A percentile compares a stretch with the other conserved stretches of the same genome.
Evolutionary conservation across 2,329 filamentous ascomycete genomes (phyloP).

Genomic region (Xylaria digitata): DNA sequence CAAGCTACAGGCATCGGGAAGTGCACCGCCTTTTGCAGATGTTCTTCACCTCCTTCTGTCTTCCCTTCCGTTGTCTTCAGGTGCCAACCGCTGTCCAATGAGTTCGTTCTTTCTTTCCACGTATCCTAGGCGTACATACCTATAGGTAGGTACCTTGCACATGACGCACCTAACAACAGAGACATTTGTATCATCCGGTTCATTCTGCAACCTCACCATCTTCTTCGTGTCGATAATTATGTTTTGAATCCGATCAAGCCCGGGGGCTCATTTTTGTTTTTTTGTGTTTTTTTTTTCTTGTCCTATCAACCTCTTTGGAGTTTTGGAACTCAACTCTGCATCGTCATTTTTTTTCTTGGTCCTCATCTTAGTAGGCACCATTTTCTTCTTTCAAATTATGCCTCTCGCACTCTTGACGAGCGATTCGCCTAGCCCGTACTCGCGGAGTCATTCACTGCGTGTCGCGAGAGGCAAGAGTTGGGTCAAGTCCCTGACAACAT

Average conservation of each 20-base stretch:
- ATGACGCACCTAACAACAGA: slow-evolving; percentile 28
- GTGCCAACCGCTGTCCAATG: slow-evolving; percentile 21
- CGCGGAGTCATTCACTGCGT: slow-evolving; percentile 54
- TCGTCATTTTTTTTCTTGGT: slow-evolving; percentile 49
- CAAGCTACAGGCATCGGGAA: slow-evolving; percentile 16
- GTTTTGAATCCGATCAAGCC: slow-evolving; percentile 52
- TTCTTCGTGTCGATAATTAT: slow-evolving; percentile 53
- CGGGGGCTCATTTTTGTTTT: slow-evolving; percentile 46
- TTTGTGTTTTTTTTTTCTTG: slow-evolving; percentile 49
- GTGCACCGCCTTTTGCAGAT: slow-evolving; percentile 21
- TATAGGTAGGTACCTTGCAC: slow-evolving; percentile 23
- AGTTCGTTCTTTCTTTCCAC: slow-evolving; percentile 29
- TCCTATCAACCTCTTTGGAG: slow-evolving; percentile 53
- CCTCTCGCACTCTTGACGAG: slow-evolving; percentile 44
- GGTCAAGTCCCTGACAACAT: slow-evolving; percentile 50
- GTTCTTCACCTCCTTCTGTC: slow-evolving; percentile 17
- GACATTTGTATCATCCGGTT: slow-evolving; percentile 24
- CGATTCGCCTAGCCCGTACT: slow-evolving; percentile 48
- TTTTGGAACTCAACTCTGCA: slow-evolving; percentile 58
- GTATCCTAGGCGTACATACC: slow-evolving; percentile 27
- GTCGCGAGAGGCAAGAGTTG: slow-evolving; percentile 53
- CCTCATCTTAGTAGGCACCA: slow-evolving; percentile 45
- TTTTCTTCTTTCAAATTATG: slow-evolving; percentile 43
- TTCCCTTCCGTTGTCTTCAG: slow-evolving; percentile 12
- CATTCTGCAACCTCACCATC: slow-evolving; percentile 35